A percentile compares a stretch with the other conserved stretches of the same genome.
phyloP scores from a whole-genome alignment of 1,284 basidiomycete species.

The Microbotryum intermedium region DNA sequence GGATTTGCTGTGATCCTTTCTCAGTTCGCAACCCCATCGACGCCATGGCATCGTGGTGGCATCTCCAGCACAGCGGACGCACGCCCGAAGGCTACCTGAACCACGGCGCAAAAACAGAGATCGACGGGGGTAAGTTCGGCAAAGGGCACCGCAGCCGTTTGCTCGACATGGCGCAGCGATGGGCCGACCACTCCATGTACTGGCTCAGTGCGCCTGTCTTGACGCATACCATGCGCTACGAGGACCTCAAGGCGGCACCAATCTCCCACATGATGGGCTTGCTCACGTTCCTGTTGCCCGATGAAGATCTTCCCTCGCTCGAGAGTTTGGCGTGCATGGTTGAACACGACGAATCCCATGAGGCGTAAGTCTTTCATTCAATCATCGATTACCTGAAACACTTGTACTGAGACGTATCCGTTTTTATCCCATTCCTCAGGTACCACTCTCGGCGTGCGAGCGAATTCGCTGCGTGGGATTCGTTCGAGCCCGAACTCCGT shows the following conservation, averaged over 20 bases:
- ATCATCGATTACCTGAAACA: not conserved
- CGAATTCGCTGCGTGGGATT: slow-evolving; percentile 22
- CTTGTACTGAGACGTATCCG: not conserved
- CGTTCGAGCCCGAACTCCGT: slow-evolving; percentile 7
- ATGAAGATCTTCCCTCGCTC: slow-evolving; percentile 16
- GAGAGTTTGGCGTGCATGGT: slow-evolving; percentile 19
- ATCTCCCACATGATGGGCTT: slow-evolving; percentile 29
- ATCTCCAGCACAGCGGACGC: slow-evolving; percentile 12
- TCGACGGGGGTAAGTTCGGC: slow-evolving; percentile 14
- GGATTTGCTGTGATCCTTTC: not conserved
- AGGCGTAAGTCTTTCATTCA: not conserved
- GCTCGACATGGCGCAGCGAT: slow-evolving; percentile 14
- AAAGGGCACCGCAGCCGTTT: slow-evolving; percentile 6
- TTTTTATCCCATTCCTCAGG: not conserved
- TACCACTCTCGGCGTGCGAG: slow-evolving; percentile 14
- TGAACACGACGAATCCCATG: slow-evolving; percentile 7
- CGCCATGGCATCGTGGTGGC: slow-evolving; percentile 18
- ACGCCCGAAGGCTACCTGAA: slow-evolving; percentile 13
- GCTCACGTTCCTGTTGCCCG: slow-evolving; percentile 27
- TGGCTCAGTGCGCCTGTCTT: slow-evolving; percentile 22
- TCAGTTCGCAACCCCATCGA: slow-evolving; percentile 31
- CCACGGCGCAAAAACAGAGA: slow-evolving; percentile 6
- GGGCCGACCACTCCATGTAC: slow-evolving; percentile 23
- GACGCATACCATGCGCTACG: slow-evolving; percentile 13
- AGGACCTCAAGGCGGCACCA: slow-evolving; percentile 20